Conservation (phyloP, 169 alveolate species). For the Cryptosporidium meleagridis region DNA sequence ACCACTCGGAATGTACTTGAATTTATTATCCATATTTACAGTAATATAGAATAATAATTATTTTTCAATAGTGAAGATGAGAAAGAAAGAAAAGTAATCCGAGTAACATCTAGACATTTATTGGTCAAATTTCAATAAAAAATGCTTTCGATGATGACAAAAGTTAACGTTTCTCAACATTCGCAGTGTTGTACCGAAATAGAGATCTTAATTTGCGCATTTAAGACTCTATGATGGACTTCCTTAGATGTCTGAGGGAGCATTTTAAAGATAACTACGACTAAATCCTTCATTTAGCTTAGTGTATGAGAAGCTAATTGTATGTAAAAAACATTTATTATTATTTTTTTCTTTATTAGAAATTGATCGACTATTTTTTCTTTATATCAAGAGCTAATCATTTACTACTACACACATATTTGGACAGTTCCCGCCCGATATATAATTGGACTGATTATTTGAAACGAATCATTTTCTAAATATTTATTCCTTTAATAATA, state of each 20-base stretch:
- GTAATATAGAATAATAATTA: not conserved
- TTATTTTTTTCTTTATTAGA: too few relatives aligned
- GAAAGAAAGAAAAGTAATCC: not conserved
- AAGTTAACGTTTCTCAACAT: conserved; percentile 73
- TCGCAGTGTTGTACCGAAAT: conserved; percentile 74
- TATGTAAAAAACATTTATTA: not conserved
- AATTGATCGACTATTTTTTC: too few relatives aligned
- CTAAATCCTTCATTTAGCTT: not conserved
- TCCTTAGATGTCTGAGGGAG: conserved; percentile 76
- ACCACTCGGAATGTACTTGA: not conserved
- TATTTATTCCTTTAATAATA: too few relatives aligned
- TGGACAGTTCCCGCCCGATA: not conserved
- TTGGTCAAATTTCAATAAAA: not conserved
- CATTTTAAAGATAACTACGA: not conserved
- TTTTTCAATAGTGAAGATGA: not conserved
- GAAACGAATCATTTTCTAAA: too few relatives aligned
- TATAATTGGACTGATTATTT: not conserved
- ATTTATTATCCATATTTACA: not conserved
- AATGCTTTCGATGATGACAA: conserved; percentile 65
- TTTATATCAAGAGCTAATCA: too few relatives aligned
- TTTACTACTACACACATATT: too few relatives aligned
- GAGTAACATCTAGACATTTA: not conserved
- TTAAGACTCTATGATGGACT: conserved; percentile 75
- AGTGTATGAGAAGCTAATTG: not conserved
- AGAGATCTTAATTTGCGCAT: conserved; percentile 73